These are phyloP conservation scores for Sugiyamaella xylanicola DNA, from an alignment of 1,139 yeast species.

Conservation along the genomic window DNA sequence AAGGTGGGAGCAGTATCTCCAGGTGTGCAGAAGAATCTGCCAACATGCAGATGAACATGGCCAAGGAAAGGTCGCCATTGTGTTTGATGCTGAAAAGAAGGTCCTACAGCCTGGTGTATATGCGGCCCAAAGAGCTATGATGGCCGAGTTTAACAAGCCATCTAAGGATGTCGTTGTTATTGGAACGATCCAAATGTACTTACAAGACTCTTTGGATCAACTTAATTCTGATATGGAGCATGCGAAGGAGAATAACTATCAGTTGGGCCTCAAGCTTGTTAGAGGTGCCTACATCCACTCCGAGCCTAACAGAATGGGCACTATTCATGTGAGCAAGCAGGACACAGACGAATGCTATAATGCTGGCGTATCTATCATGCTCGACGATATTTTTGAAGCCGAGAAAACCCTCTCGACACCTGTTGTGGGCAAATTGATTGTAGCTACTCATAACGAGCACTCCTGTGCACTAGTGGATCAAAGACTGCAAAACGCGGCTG, in stretches of 20 bases:
- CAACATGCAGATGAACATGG: conserved; percentile 66
- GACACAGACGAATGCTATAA: conserved; percentile 80
- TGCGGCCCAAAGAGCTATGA: conserved; percentile 82
- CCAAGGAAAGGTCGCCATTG: conserved; percentile 81
- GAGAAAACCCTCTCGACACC: conserved; percentile 41
- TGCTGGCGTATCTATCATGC: conserved; percentile 64
- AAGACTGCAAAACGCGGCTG: conserved; percentile 44
- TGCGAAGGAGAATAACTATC: conserved; percentile 63
- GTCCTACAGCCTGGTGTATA: conserved; percentile 90
- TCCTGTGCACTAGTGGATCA: conserved; percentile 76
- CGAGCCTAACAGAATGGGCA: conserved; percentile 65
- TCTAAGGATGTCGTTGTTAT: conserved; percentile 68
- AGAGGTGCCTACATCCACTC: conserved; percentile 97
- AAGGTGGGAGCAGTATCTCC: conserved; percentile 63
- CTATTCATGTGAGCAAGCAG: conserved; percentile 73
- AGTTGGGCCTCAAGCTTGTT: conserved; percentile 88
- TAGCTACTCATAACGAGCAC: conserved; percentile 85
- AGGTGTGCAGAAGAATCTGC: conserved; percentile 65
- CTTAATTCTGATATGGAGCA: conserved; percentile 63
- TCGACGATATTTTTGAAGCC: conserved; percentile 59
- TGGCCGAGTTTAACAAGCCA: conserved; percentile 67
- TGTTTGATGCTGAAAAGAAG: conserved; percentile 90
- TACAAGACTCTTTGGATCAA: conserved; percentile 67
- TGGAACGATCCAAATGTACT: conserved; percentile 93
- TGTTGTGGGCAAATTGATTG: conserved; percentile 79